Evolutionary conservation across 2,329 filamentous ascomycete genomes (phyloP).

Genomic region (Septoria petroselini): DNA sequence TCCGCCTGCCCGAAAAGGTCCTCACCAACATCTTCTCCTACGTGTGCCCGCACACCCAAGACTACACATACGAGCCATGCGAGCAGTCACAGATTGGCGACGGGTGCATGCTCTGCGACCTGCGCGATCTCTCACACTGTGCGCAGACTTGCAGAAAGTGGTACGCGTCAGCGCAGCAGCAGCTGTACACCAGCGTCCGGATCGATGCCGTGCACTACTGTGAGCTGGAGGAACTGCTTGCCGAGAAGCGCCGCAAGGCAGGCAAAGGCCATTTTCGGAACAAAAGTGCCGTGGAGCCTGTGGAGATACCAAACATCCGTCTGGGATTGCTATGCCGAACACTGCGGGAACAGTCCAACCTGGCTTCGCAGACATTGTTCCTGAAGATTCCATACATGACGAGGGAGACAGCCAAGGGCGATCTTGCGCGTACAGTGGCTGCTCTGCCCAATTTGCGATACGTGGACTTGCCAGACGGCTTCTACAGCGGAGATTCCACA

Average conservation of each 20-base stretch:
- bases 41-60: slow-evolving; percentile 77
- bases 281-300: slow-evolving; percentile 68
- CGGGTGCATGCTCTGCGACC: slow-evolving; percentile 89
- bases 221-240: slow-evolving; percentile 75
- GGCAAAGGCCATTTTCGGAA: slow-evolving; percentile 48
- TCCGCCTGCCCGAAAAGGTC: slow-evolving; percentile 62
- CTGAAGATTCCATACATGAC: slow-evolving; percentile 95
- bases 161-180: slow-evolving; percentile 55
- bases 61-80: slow-evolving; percentile 75
- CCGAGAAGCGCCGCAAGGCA: slow-evolving; percentile 68
- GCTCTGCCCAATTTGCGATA: slow-evolving; percentile 82
- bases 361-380: slow-evolving; percentile 70
- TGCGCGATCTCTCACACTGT: slow-evolving; percentile 81
- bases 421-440: slow-evolving; percentile 80
- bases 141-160: slow-evolving; percentile 71
- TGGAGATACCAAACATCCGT: slow-evolving; percentile 73
- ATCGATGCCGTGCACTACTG: slow-evolving; percentile 96
- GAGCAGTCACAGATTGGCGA: slow-evolving; percentile 76
- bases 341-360: slow-evolving; percentile 69
- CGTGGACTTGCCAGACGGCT: slow-evolving; percentile 83
- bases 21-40: slow-evolving; percentile 74
- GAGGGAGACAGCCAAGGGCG: slow-evolving; percentile 77
- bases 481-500: slow-evolving; percentile 75
- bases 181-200: slow-evolving; percentile 77
- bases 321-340: slow-evolving; percentile 77